Conservation (phyloP, 208 protist species). For the Acanthamoeba royreba region DNA sequence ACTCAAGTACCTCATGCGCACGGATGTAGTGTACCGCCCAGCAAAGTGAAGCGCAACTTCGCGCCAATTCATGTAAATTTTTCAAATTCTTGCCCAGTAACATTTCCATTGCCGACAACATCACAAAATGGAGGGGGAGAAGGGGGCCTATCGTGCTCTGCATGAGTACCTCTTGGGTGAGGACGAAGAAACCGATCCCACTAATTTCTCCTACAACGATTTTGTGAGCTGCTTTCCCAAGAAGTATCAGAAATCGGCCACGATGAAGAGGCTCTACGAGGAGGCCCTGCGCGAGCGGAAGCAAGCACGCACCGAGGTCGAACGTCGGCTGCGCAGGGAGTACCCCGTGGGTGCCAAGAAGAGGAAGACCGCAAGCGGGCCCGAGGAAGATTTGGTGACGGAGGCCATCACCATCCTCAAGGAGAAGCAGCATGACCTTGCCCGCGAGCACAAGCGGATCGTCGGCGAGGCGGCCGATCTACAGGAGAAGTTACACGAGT, state of each 20-base stretch:
- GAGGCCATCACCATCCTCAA: background rate
- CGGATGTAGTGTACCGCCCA: background rate
- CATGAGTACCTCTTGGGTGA: too few species aligned
- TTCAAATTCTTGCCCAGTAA: too few species aligned
- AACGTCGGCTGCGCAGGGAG: background rate
- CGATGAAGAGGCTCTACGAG: background rate
- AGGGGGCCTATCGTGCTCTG: too few species aligned
- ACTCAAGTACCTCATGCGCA: conserved; percentile 40
- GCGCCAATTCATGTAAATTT: background rate
- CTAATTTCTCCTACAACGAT: too few species aligned
- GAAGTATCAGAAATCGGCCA: background rate
- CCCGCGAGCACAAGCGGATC: background rate
- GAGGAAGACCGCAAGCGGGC: background rate
- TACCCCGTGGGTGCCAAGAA: too few species aligned
- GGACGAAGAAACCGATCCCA: too few species aligned
- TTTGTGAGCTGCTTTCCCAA: background rate
- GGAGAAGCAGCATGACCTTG: background rate
- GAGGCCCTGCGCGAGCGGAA: background rate
- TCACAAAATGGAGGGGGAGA: too few species aligned
- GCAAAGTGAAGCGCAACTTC: background rate
- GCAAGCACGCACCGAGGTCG: background rate
- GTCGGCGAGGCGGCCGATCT: background rate
- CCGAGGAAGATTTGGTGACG: background rate
- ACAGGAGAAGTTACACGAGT: background rate
- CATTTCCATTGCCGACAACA: too few species aligned